These are phyloP conservation scores for Xylariaceae sp. DNA, from an alignment of 2,329 filamentous ascomycete species.

Conservation along the genomic window DNA sequence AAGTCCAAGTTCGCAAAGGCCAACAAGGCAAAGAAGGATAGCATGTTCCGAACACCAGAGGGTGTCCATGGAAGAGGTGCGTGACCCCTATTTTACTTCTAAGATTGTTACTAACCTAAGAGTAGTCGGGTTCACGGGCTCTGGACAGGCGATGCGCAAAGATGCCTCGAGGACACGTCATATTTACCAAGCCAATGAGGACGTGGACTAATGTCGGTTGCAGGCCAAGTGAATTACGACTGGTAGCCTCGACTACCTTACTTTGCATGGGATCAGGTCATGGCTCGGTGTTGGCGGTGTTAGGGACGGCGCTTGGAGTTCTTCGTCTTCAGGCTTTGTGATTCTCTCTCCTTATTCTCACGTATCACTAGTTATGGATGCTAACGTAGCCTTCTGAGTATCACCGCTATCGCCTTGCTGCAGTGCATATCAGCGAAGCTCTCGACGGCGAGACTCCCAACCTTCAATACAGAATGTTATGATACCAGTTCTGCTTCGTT, in stretches of 20 bases:
- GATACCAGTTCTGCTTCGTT: constrained; percentile 11
- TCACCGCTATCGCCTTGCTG: constrained; percentile 11
- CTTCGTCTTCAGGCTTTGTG: constrained; percentile 30
- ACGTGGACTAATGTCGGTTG: constrained; percentile 56
- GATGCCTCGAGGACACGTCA: constrained; percentile 78
- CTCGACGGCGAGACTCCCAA: constrained; percentile 1
- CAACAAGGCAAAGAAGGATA: constrained; percentile 71
- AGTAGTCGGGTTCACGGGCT: constrained; percentile 91
- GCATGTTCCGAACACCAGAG: constrained; percentile 94
- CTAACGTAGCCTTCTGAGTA: constrained; percentile 29
- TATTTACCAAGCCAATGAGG: constrained; percentile 74
- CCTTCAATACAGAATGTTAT: constrained; percentile 6
- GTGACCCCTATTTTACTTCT: not conserved
- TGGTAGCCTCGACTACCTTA: constrained; percentile 7
- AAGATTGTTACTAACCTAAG: constrained; percentile 27
- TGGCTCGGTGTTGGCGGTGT: constrained; percentile 13
- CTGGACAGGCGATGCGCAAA: constrained; percentile 92
- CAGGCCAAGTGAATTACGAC: constrained; percentile 20
- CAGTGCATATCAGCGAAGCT: constrained; percentile 2
- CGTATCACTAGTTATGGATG: constrained; percentile 27
- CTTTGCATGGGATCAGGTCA: constrained; percentile 11
- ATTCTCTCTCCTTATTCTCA: constrained; percentile 23
- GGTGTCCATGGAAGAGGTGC: constrained; percentile 80
- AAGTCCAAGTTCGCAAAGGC: constrained; percentile 68
- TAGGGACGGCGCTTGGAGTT: constrained; percentile 11